Percentiles rank a stretch among this genome's conserved stretches.
Evolutionary conservation across 2,329 filamentous ascomycete genomes (phyloP).

Genomic region (Thelonectria blattea): DNA sequence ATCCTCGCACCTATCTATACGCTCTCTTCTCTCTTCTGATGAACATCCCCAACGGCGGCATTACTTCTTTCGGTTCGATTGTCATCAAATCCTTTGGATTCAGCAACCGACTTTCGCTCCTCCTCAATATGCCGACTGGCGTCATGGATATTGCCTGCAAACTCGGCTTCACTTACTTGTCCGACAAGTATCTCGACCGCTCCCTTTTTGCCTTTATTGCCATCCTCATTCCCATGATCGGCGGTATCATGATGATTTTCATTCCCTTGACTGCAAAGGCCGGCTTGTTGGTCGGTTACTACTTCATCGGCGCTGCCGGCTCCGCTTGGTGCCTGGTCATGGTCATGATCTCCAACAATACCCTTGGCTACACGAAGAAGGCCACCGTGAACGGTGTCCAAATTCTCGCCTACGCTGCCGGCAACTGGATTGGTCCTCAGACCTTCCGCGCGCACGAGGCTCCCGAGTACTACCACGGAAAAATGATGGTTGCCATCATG

Average conservation of each 20-base stretch:
- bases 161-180: constrained; percentile 34
- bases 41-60: constrained; percentile 56
- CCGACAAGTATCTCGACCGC: constrained; percentile 35
- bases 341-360: constrained; percentile 39
- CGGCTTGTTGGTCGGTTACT: constrained; percentile 32
- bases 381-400: constrained; percentile 35
- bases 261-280: constrained; percentile 33
- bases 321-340: constrained; percentile 37
- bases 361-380: constrained; percentile 40
- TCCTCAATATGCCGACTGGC: constrained; percentile 65
- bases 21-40: constrained; percentile 54
- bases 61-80: constrained; percentile 62
- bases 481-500: constrained; percentile 36
- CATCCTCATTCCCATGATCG: constrained; percentile 37
- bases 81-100: constrained; percentile 64
- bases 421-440: constrained; percentile 36
- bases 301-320: constrained; percentile 34
- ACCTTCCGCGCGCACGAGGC: constrained; percentile 33
- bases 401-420: constrained; percentile 29
- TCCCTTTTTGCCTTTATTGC: constrained; percentile 35
- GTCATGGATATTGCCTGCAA: constrained; percentile 63
- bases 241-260: constrained; percentile 38
- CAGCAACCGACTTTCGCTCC: constrained; percentile 57
- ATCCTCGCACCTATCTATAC: constrained; percentile 47
- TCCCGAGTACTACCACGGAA: constrained; percentile 34